Conservation (phyloP, 1,139 yeast species). For the Candida tropicalis region DNA sequence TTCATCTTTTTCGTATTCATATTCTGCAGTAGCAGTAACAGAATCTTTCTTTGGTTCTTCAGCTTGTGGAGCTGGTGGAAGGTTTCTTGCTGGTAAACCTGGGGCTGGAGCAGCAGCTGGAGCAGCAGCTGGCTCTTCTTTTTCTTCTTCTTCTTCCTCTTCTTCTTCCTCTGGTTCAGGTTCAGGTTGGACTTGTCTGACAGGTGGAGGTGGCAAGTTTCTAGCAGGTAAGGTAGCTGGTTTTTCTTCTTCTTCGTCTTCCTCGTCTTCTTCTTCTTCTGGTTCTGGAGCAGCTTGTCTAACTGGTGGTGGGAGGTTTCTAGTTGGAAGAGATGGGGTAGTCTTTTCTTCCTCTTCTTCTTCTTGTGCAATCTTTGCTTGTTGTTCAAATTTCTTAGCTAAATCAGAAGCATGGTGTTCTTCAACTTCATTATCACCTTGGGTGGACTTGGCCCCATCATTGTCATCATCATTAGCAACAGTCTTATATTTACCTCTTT, state of each 20-base stretch:
- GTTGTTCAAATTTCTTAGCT: conserved; percentile 22
- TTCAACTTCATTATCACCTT: conserved; percentile 9
- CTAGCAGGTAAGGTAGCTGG: conserved; percentile 24
- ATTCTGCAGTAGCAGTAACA: conserved; percentile 59
- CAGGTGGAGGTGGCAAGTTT: conserved; percentile 26
- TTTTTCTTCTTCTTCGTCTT: conserved; percentile 23
- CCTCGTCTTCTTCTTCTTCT: conserved; percentile 24
- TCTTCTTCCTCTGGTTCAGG: conserved; percentile 18
- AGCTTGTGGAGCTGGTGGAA: conserved; percentile 27
- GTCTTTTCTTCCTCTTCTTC: conserved; percentile 22
- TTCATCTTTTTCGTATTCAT: conserved; percentile 72
- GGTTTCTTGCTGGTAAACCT: conserved; percentile 17
- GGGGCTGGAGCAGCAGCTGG: conserved; percentile 18
- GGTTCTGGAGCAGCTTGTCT: conserved; percentile 23
- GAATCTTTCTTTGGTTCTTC: conserved; percentile 24
- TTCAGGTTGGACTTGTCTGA: conserved; percentile 18
- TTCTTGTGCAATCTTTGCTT: conserved; percentile 19
- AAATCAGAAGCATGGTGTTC: conserved; percentile 18
- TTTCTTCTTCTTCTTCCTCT: conserved; percentile 24
- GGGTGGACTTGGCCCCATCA: conserved; percentile 16
- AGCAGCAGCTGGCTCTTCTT: conserved; percentile 4
- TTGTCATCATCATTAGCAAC: conserved; percentile 34
- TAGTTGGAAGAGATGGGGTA: conserved; percentile 21
- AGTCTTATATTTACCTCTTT: conserved; percentile 64
- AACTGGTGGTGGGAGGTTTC: conserved; percentile 32